A percentile compares a stretch with the other conserved stretches of the same genome.
Conservation (phyloP, 2,329 filamentous ascomycete genomes). For the Alternaria arbusti region DNA sequence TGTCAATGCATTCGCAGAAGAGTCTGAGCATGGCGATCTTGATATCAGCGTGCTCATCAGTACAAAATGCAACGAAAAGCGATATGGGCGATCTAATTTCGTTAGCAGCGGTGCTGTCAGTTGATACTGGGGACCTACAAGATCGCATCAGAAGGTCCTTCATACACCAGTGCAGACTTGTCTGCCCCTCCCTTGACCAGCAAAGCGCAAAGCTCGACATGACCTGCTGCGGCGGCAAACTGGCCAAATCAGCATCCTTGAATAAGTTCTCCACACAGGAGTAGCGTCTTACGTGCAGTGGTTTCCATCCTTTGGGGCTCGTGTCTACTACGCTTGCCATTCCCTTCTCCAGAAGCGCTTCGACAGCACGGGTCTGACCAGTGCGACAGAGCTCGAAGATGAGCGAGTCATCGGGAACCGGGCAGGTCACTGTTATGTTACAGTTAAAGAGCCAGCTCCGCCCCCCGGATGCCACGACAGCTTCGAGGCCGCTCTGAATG, state of each 20-base stretch:
- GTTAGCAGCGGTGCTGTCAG: background rate
- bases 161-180: slow-evolving; percentile 20
- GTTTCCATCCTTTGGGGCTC: background rate
- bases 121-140: background rate
- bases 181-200: slow-evolving; percentile 17
- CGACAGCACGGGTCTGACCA: slow-evolving; percentile 17
- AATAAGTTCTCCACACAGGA: background rate
- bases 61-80: slow-evolving; percentile 12
- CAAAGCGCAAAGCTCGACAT: slow-evolving; percentile 13
- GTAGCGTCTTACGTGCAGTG: background rate
- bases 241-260: background rate
- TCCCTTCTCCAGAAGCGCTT: slow-evolving; percentile 11
- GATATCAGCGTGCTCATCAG: slow-evolving; percentile 1
- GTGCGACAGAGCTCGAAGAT: slow-evolving; percentile 19
- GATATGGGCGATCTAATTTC: slow-evolving; percentile 13
- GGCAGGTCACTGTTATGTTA: slow-evolving; percentile 3
- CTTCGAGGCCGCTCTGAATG: slow-evolving; percentile 11
- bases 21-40: slow-evolving; percentile 23
- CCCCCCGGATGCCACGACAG: slow-evolving; percentile 7
- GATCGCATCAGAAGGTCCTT: slow-evolving; percentile 16
- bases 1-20: slow-evolving; percentile 21
- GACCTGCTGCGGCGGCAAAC: slow-evolving; percentile 20
- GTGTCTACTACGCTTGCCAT: slow-evolving; percentile 21
- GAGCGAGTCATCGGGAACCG: slow-evolving; percentile 14
- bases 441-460: slow-evolving; percentile 18